Evolutionary conservation across 495 filamentous ascomycete genomes (phyloP).

Genomic region (Penicillium cataractarum): DNA sequence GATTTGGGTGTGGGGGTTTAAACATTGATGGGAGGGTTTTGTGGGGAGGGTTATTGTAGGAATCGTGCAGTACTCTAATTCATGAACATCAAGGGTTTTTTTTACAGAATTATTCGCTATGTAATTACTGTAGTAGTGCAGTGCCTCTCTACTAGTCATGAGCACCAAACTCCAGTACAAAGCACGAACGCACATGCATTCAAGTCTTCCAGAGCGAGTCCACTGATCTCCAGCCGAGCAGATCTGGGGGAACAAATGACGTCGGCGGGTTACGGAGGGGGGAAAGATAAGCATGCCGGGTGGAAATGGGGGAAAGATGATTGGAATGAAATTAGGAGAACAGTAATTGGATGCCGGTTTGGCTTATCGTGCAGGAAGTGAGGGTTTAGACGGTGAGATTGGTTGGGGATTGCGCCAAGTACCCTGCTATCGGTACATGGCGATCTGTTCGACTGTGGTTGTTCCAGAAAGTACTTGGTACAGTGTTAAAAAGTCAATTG

Average conservation of each 20-base stretch:
- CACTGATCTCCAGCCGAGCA: background rate
- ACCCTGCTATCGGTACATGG: background rate
- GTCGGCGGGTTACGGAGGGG: background rate
- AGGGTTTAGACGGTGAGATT: background rate
- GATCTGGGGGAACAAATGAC: constrained; percentile 5
- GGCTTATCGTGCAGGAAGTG: constrained; percentile 1
- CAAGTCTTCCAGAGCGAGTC: too few species aligned
- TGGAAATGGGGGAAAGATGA: background rate
- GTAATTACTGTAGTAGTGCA: background rate
- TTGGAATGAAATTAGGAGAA: background rate
- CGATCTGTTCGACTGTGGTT: too few species aligned
- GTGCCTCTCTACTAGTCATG: background rate
- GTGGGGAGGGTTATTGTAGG: background rate
- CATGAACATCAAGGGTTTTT: background rate
- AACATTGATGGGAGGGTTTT: background rate
- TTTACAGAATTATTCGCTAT: background rate
- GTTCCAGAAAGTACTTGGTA: background rate
- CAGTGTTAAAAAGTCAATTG: background rate
- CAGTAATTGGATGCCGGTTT: background rate
- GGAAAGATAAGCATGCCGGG: background rate
- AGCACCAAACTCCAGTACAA: too few species aligned
- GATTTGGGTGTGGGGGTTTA: background rate
- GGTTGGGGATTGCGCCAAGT: background rate
- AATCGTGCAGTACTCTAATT: background rate
- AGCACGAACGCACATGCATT: too few species aligned